phyloP scores from a whole-genome alignment of 495 filamentous ascomycete genomes.

The Aspergillus coremiiformis region DNA sequence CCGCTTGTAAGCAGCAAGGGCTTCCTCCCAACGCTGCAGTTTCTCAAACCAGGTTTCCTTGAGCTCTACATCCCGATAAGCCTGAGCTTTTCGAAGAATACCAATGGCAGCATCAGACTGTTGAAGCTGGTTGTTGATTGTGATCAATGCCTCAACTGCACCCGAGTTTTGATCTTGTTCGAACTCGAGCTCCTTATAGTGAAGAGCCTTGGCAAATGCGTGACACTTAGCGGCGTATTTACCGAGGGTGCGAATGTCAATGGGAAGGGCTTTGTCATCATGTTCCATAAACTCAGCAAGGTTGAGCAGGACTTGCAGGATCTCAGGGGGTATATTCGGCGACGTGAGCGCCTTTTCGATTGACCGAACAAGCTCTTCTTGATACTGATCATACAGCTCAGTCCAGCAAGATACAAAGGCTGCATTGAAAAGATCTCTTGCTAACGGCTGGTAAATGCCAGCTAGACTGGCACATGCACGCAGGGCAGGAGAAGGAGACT shows the following conservation, averaged over 20 bases:
- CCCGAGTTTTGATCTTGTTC: constrained; percentile 94
- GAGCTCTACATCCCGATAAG: constrained; percentile 88
- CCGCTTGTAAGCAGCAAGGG: constrained; percentile 81
- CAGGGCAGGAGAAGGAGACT: constrained; percentile 91
- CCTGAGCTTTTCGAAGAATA: constrained; percentile 88
- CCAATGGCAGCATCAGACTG: constrained; percentile 97
- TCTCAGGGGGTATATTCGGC: constrained; percentile 86
- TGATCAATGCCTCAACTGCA: constrained; percentile 92
- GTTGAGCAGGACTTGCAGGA: constrained; percentile 89
- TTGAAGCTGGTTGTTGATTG: constrained; percentile 97
- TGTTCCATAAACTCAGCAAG: constrained; percentile 99
- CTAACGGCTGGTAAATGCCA: constrained; percentile 81
- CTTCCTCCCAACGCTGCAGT: constrained; percentile 95
- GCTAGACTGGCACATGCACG: constrained; percentile 88
- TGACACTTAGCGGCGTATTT: constrained; percentile 92
- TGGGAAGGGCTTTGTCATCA: constrained; percentile 94
- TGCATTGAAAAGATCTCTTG: constrained; percentile 93
- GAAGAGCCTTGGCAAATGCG: constrained; percentile 93
- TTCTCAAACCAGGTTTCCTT: constrained; percentile 99
- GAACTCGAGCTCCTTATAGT: constrained; percentile 98
- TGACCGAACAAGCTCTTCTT: constrained; percentile 89
- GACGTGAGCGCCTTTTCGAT: constrained; percentile 93
- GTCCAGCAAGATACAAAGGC: constrained; percentile 99
- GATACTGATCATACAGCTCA: constrained; percentile 88
- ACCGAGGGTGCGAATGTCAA: constrained; percentile 88